phyloP scores from a whole-genome alignment of 2,329 filamentous ascomycete genomes.

The Fusarium sp. region DNA sequence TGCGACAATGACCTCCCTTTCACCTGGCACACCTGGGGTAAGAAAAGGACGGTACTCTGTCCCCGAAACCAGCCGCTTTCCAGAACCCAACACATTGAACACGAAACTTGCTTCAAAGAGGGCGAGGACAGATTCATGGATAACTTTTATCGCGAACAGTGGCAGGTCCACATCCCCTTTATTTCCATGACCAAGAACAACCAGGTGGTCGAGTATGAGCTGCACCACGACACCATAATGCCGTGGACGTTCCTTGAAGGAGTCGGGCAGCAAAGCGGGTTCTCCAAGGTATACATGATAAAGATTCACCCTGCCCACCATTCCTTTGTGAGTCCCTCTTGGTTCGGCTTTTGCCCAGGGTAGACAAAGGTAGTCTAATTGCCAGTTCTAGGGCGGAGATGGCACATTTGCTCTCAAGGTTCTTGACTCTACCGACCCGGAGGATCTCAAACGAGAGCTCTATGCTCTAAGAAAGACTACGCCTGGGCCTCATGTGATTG shows the following conservation, averaged over 20 bases:
- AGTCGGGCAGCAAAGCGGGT: background rate
- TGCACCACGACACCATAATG: background rate
- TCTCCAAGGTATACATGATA: background rate
- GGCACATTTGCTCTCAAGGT: background rate
- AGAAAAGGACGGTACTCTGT: too few species aligned
- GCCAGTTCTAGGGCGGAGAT: background rate
- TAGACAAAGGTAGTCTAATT: too few species aligned
- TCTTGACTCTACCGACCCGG: background rate
- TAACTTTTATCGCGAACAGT: background rate
- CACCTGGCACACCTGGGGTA: too few species aligned
- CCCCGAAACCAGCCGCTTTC: too few species aligned
- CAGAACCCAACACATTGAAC: too few species aligned
- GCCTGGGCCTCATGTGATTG: background rate
- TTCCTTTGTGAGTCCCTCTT: background rate
- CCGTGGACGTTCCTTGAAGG: background rate
- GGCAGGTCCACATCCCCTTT: background rate
- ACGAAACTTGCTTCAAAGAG: background rate
- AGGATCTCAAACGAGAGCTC: background rate
- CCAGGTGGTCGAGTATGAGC: background rate
- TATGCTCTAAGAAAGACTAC: background rate
- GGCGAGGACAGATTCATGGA: background rate
- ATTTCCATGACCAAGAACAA: background rate
- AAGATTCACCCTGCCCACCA: background rate
- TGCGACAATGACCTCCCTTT: conserved; percentile 2
- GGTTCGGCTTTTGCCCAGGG: too few species aligned